Base-by-base conservation (phyloP, 1,284 basidiomycete genomes). In the Malassezia psittaci region DNA sequence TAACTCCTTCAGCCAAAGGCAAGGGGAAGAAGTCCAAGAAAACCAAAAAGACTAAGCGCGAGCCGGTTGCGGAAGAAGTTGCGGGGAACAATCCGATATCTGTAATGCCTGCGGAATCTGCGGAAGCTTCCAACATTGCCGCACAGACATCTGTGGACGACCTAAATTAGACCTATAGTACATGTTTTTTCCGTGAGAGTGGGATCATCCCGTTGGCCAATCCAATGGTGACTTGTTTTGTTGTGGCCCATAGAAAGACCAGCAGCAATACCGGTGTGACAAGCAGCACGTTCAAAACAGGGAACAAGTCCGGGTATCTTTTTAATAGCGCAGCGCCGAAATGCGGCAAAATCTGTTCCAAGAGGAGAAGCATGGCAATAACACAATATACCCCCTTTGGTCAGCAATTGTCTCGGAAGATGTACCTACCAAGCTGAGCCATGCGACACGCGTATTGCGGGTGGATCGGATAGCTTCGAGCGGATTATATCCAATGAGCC, bases 271-370 rank as follows among this genome's bases (percentile, higher is more conserved):
- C 81, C 0, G 83, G 85, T 3, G 85, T 86, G 67, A 83, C 83
- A 42, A 91, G 72, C n/a, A 89, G 79, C 3, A 90, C 84, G 69
- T 91, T 93, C 35, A 90, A 77, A 1, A 93, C 88, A 0, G 86
- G 78, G 70, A 83, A 93, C 47, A 94, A 75, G 71, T 94, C 88
- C 0, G 90, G 90, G 64, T 89, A 86, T 59, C 85, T 83, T 8
- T 79, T 86, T 86, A 16, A 87, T 82, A 63, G 32, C 51, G 21
- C 45, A 8, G 57, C 54, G 19, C 43, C 16, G 6, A 51, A 12
- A 19, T 40, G 29, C 1, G 78, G 53, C 36, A 86, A 52, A 8
- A 84, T 32, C 16, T 82, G 7, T 70, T 93, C 88, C 13, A 83
- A 67, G 9, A 81, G 3, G 66, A 91, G 88, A 7, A 90, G 73